Evolutionary conservation across 2,329 filamentous ascomycete species (phyloP), one percentile per base, ranked within the genome.

Genomic region (Juglanconis juglandina): DNA sequence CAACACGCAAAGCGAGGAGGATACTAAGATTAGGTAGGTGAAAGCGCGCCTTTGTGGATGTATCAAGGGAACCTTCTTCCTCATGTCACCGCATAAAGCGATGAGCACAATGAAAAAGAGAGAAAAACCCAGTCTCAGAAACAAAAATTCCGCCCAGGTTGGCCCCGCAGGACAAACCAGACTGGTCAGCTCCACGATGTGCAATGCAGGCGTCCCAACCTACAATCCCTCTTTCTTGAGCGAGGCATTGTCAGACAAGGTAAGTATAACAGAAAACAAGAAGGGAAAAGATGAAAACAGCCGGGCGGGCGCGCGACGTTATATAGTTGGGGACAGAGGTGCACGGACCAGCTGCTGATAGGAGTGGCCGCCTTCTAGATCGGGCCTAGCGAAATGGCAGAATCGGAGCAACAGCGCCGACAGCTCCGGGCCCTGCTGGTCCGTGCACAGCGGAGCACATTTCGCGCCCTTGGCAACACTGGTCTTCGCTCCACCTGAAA

Each of bases 151-250:
- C 75, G 71, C 75, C 73, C 72, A 73, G 76, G 74, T 80, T 76
- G 78, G 78, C 75, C 76, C 75, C 74, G 73, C 79, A 80, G 77
- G 77, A 76, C 77, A 80, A 79, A 79, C 73, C 74, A 79, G 73
- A 67, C 69, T 70, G 73, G 72, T 73, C 68, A 72, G 77, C 76
- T 73, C 78, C 78, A 74, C 78, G 77, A 69, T 78, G 78, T 81
- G 79, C 78, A 78, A 80, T 81, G 78, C 77, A 81, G 78, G 76
- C 73, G 72, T 73, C 70, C 75, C 73, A 67, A 68, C 68, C 74
- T 79, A 73, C 72, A 67, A 66, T 61, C 66, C 67, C 69, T 71
- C 65, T 68, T 75, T 76, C 75, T 65, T 80, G 78, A 80, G 71
- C 78, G 68, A 69, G 69, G 67, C 65, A 66, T 63, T 67, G 69